Conservation (phyloP, 805 yeast genomes). For the Naumovozyma castellii region DNA sequence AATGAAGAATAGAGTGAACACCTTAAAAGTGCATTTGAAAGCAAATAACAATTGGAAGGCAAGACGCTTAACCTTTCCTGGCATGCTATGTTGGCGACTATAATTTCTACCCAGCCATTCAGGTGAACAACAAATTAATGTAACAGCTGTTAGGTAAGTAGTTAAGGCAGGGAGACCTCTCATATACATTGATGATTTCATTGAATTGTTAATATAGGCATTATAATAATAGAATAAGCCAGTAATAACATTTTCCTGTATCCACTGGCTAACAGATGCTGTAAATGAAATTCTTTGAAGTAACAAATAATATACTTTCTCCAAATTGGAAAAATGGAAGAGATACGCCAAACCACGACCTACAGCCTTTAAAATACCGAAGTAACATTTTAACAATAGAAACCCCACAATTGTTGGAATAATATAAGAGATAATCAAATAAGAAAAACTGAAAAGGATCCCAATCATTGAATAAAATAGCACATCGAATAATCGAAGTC, state of each 20-base stretch:
- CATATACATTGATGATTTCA: slow-evolving; percentile 16
- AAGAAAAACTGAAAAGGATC: slow-evolving; percentile 26
- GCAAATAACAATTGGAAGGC: slow-evolving; percentile 46
- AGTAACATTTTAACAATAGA: slow-evolving; percentile 13
- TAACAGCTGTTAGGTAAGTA: slow-evolving; percentile 22
- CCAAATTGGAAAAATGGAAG: slow-evolving; percentile 3
- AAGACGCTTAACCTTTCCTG: slow-evolving; percentile 34
- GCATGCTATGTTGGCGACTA: slow-evolving; percentile 24
- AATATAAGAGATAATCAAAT: slow-evolving; percentile 36
- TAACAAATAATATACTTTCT: slow-evolving; percentile 2
- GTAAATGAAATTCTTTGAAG: slow-evolving; percentile 5
- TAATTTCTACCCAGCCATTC: slow-evolving; percentile 20
- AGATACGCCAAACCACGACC: slow-evolving; percentile 10
- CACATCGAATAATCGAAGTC: slow-evolving; percentile 15
- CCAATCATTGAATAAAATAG: slow-evolving; percentile 23
- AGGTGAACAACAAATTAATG: slow-evolving; percentile 17
- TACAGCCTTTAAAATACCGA: slow-evolving; percentile 8
- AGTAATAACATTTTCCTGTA: slow-evolving; percentile 4
- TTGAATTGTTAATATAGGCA: slow-evolving; percentile 13
- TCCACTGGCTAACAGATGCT: slow-evolving; percentile 9
- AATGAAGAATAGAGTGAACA: slow-evolving; percentile 60
- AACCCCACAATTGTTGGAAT: slow-evolving; percentile 42
- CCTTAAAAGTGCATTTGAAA: slow-evolving; percentile 56
- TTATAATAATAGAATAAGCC: slow-evolving; percentile 9
- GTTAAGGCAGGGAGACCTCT: slow-evolving; percentile 23